Evolutionary conservation across 139 green algal species (phyloP), one percentile per base, ranked within the genome.

Genomic region (Desmodesmus armatus): DNA sequence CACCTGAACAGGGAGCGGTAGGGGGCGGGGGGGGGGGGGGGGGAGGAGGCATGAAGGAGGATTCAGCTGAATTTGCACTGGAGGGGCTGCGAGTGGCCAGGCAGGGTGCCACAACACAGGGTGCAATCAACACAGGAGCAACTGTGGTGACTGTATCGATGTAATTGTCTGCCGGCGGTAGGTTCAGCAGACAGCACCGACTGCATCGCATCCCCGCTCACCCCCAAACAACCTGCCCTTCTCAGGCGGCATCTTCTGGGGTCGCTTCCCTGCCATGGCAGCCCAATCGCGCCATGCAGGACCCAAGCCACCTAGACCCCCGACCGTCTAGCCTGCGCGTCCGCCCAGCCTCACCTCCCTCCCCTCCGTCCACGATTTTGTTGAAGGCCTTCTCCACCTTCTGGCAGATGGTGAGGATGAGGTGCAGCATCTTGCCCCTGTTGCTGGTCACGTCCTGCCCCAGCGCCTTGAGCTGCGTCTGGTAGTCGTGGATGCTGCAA

Each of bases 361-460:
- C 94, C 78, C 95, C 95, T 29, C 94, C 93, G 63, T 97, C 94
- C 72, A 98, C 93, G 19, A 95, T 89, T 65, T 94, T 92, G 40
- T 70, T 84, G 76, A 96, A 98, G 0, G 92, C 91, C 29, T 93
- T 92, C 89, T 99, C 95, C 84, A 98, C 94, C 77, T 96, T 93
- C 40, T 94, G 91, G 76, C 93, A 97, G 43, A 98, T 87, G 55
- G 91, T 94, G 31, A 98, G 92, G 69, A 97, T 93, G 49, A 97
- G 91, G 89, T 98, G 96, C 76, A 98, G 86, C 96, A 98, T 98
- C 67, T 91, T 92, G 70, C 96, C 96, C 29, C 94, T 88, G 71
- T 88, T 93, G 47, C 89, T 85, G 29, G 84, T 91, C 55, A 94
- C 82, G 81, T 90, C 91, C 58, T 87, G 91, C 31, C 96, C 96